phyloP scores from a whole-genome alignment of 2,329 filamentous ascomycete species.

The Colletotrichum incanum region DNA sequence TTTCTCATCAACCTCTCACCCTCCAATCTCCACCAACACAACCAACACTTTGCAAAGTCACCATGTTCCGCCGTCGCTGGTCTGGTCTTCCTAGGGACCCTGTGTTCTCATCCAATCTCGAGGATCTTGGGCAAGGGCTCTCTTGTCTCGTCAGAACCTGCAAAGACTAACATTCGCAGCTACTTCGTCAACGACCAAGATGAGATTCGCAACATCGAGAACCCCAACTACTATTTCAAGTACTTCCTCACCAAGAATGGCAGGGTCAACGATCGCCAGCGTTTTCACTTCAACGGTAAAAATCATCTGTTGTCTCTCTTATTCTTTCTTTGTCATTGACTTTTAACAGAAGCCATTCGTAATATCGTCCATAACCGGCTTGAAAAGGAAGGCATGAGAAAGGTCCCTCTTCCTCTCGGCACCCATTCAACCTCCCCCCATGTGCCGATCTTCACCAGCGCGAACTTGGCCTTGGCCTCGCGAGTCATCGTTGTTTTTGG shows the following conservation, averaged over 20 bases:
- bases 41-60: slow-evolving; percentile 41
- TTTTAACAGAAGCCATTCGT: slow-evolving; percentile 71
- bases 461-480: slow-evolving; percentile 68
- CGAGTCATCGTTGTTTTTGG: slow-evolving; percentile 84
- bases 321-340: slow-evolving; percentile 11
- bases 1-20: background rate
- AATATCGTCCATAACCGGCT: slow-evolving; percentile 76
- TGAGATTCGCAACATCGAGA: slow-evolving; percentile 78
- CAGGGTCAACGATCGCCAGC: slow-evolving; percentile 83
- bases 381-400: slow-evolving; percentile 70
- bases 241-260: slow-evolving; percentile 81
- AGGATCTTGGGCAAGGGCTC: slow-evolving; percentile 77
- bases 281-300: slow-evolving; percentile 81
- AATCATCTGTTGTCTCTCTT: slow-evolving; percentile 15
- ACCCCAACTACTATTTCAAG: slow-evolving; percentile 80
- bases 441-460: slow-evolving; percentile 75
- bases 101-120: slow-evolving; percentile 75
- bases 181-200: slow-evolving; percentile 86
- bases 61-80: slow-evolving; percentile 84
- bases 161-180: slow-evolving; percentile 57
- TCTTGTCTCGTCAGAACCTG: background rate
- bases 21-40: too few relatives aligned
- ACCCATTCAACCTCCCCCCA: slow-evolving; percentile 66
- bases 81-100: slow-evolving; percentile 80
- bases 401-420: slow-evolving; percentile 73